phyloP scores from a whole-genome alignment of 805 yeast species.

The Candida dendrica region DNA sequence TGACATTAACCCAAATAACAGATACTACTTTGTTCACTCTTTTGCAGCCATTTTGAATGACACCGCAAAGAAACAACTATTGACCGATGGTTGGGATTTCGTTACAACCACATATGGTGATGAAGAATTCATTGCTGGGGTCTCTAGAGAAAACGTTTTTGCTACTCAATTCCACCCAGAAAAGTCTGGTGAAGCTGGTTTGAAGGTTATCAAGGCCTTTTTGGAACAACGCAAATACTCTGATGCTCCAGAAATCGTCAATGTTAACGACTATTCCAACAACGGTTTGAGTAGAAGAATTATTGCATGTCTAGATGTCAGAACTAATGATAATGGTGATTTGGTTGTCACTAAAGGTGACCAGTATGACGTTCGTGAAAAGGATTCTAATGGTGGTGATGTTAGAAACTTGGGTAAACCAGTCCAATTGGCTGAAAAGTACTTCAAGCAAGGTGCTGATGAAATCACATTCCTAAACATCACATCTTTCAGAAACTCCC shows the following conservation, averaged over 20 bases:
- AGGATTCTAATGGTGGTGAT: conserved; percentile 40
- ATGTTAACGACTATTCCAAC: conserved; percentile 32
- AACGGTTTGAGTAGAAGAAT: conserved; percentile 81
- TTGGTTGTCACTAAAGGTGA: conserved; percentile 98
- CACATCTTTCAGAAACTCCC: conserved; percentile 93
- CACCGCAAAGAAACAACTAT: conserved; percentile 24
- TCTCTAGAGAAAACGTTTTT: conserved; percentile 69
- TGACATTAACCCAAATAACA: conserved; percentile 57
- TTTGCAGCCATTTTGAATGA: conserved; percentile 67
- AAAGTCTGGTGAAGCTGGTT: conserved; percentile 89
- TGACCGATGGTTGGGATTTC: conserved; percentile 56
- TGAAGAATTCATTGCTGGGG: conserved; percentile 78
- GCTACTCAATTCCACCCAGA: conserved; percentile 99
- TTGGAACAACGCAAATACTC: conserved; percentile 31
- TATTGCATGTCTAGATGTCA: conserved; percentile 95
- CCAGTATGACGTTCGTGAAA: conserved; percentile 94
- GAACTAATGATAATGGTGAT: conserved; percentile 91
- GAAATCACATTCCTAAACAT: conserved; percentile 93
- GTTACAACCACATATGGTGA: conserved; percentile 69
- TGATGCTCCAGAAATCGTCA: conserved; percentile 9
- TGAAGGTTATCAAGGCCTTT: conserved; percentile 68
- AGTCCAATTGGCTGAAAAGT: conserved; percentile 84
- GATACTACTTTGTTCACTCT: conserved; percentile 93
- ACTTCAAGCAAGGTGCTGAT: conserved; percentile 93
- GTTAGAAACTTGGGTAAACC: conserved; percentile 97